Percentiles rank a stretch among this genome's conserved stretches.
phyloP scores from a whole-genome alignment of 257 asterid genomes.

The Solanum ahanhuiri region DNA sequence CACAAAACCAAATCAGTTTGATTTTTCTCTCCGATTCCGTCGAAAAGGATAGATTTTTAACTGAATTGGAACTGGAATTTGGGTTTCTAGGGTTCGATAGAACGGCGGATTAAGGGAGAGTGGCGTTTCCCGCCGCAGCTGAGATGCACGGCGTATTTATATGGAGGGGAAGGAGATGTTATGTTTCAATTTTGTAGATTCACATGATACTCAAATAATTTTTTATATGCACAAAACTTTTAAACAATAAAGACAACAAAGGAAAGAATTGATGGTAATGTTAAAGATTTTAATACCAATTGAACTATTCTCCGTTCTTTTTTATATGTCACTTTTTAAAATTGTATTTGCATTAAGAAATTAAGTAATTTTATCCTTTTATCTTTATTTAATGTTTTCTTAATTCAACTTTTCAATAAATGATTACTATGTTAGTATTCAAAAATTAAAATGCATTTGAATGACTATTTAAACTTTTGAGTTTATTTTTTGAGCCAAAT shows the following conservation, averaged over 20 bases:
- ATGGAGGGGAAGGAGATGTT: background rate
- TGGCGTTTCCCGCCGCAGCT: conserved; percentile 54
- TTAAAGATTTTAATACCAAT: background rate
- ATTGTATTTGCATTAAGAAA: too few relatives aligned
- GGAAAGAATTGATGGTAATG: background rate
- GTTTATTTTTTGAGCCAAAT: too few relatives aligned
- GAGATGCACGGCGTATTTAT: background rate
- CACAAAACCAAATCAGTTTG: background rate
- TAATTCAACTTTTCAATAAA: too few relatives aligned
- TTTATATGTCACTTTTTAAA: too few relatives aligned
- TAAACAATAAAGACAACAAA: background rate
- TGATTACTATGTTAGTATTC: too few relatives aligned
- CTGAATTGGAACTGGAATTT: background rate
- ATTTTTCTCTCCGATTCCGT: background rate
- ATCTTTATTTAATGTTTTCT: too few relatives aligned
- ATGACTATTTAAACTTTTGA: too few relatives aligned
- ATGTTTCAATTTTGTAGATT: background rate
- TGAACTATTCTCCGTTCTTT: too few relatives aligned
- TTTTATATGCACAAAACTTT: background rate
- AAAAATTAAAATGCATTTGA: too few relatives aligned
- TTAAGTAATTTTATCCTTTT: too few relatives aligned
- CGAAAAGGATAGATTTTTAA: background rate
- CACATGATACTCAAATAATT: too few relatives aligned
- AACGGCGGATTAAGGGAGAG: conserved; percentile 16
- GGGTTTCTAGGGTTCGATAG: conserved; percentile 3